Conservation (phyloP, 2,329 filamentous ascomycete genomes). For the Lasiodiplodia sp. region DNA sequence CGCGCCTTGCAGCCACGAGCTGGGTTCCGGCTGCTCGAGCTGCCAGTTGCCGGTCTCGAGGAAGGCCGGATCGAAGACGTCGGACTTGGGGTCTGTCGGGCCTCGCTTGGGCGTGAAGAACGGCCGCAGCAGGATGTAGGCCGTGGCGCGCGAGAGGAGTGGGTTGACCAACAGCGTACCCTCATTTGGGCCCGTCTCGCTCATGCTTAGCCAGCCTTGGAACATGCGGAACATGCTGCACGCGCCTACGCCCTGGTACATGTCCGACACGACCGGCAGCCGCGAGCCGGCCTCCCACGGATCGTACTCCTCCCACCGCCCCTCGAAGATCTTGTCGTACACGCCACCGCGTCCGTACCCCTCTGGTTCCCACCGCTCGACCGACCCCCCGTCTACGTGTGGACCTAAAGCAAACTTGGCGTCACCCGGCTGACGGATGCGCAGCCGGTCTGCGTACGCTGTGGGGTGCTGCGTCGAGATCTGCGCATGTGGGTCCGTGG, state of each 20-base stretch:
- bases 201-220: slow-evolving; percentile 89
- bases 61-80: slow-evolving; percentile 49
- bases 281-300: slow-evolving; percentile 79
- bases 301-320: slow-evolving; percentile 81
- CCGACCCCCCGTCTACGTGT: slow-evolving; percentile 60
- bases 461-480: slow-evolving; percentile 56
- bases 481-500: slow-evolving; percentile 49
- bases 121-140: slow-evolving; percentile 81
- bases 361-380: slow-evolving; percentile 62
- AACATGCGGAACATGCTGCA: slow-evolving; percentile 88
- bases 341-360: slow-evolving; percentile 70
- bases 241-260: slow-evolving; percentile 81
- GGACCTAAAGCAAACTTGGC: slow-evolving; percentile 63
- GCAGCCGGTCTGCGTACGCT: slow-evolving; percentile 57
- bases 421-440: slow-evolving; percentile 63
- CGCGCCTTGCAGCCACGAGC: slow-evolving; percentile 73
- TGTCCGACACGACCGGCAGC: slow-evolving; percentile 71
- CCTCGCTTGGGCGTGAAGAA: slow-evolving; percentile 71
- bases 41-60: slow-evolving; percentile 67
- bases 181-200: slow-evolving; percentile 72
- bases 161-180: slow-evolving; percentile 86
- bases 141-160: slow-evolving; percentile 74
- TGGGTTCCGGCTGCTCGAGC: slow-evolving; percentile 59
- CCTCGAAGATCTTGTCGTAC: slow-evolving; percentile 76
- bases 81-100: slow-evolving; percentile 48